Base-by-base conservation (phyloP, 2,329 filamentous ascomycete genomes). In the Talaromyces islandicus region DNA sequence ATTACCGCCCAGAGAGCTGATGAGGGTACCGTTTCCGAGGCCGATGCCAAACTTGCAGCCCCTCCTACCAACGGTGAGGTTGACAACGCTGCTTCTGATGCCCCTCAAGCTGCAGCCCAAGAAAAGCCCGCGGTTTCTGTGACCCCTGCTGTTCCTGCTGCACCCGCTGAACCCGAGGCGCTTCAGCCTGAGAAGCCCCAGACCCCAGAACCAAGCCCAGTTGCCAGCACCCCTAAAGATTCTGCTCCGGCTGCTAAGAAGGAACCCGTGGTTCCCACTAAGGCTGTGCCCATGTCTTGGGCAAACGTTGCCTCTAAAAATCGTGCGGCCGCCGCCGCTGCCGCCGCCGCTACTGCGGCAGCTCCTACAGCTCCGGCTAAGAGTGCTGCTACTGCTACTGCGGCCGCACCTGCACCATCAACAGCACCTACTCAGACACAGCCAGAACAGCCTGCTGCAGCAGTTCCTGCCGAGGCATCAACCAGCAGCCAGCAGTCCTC, bases 401-500 rank as follows among this genome's bases (percentile, higher is more conserved):
- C 73, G 52, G 71, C 75, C 64, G 53, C 61, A 50, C 25, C 56
- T 27, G 54, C 61, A 30, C 57, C 59, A 30, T 43, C 61, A 25
- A 41, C 71, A 17, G 52, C 43, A 63, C 38, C 30, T 10, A 30
- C 41, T 25, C 73, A 60, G 59, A 69, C 35, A 53, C 73, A 63
- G 65, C 69, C 56, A 56, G 75, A 59, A 59, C 66, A 75, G 29
- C 65, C 77, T 53, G 68, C 79, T 54, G 65, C 78, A 55, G 68
- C 73, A 25, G 68, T 73, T 46, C 69, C 78, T 29, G 64, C 74
- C 25, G 64, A 73, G 21, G 79, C 72, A 69, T 66, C 81, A 52
- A 68, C 63, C 64, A 71, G 88, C 70, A 97, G 91, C 91, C 92
- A 96, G 75, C 90, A 88, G 54, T 90, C 90, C 55, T 86, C 88